Conservation (phyloP, 2,329 filamentous ascomycete genomes). For the Ascochyta clinopodiicola region DNA sequence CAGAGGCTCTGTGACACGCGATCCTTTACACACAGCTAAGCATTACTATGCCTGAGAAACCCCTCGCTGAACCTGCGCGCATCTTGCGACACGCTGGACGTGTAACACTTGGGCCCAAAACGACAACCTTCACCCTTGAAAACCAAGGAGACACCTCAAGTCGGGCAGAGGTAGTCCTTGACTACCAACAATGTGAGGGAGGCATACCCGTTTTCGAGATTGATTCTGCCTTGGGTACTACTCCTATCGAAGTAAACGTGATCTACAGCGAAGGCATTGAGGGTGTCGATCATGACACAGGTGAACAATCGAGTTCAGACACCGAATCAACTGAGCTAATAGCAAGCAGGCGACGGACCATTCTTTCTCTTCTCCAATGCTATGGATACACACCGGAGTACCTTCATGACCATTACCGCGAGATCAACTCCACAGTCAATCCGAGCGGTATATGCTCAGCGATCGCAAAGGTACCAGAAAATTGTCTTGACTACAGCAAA, state of each 20-base stretch:
- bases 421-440: not conserved
- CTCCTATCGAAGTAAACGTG: not conserved
- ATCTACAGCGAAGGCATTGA: conserved; percentile 18
- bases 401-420: not conserved
- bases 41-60: not conserved
- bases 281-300: conserved; percentile 14
- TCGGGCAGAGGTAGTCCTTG: conserved; percentile 9
- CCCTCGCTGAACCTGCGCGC: not conserved
- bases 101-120: not conserved
- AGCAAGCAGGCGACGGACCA: conserved; percentile 12
- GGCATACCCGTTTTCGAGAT: conserved; percentile 12
- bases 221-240: not conserved
- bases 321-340: not conserved
- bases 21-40: not conserved
- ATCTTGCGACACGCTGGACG: not conserved
- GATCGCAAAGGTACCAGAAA: conserved; percentile 19
- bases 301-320: not conserved
- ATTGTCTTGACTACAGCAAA: not conserved
- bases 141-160: not conserved
- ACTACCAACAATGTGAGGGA: conserved; percentile 17
- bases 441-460: conserved; percentile 7
- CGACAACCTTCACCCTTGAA: not conserved
- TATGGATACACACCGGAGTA: conserved; percentile 17
- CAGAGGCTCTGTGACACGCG: not conserved
- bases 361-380: conserved; percentile 21